phyloP scores from a whole-genome alignment of 78 protist genomes.

The Tieghemostelium lacteum region DNA sequence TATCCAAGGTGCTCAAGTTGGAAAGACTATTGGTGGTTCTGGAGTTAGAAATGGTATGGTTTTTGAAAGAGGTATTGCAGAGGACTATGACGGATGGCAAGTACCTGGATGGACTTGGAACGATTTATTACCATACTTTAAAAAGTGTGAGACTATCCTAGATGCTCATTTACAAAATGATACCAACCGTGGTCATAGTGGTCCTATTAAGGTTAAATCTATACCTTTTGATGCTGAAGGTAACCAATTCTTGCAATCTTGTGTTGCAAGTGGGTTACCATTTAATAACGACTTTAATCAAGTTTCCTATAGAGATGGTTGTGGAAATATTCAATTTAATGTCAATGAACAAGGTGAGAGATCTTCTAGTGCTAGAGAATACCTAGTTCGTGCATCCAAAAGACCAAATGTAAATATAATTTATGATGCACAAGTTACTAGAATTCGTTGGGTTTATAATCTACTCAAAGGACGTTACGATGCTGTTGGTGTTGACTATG shows the following conservation, averaged over 20 bases:
- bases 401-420: conserved; percentile 8
- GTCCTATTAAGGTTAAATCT: conserved; percentile 38
- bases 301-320: conserved; percentile 22
- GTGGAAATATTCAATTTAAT: conserved; percentile 67
- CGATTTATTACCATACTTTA: conserved; percentile 15
- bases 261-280: conserved; percentile 21
- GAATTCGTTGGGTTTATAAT: conserved; percentile 17
- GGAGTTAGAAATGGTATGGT: conserved; percentile 73
- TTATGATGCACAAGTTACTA: neutral
- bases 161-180: neutral
- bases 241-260: neutral
- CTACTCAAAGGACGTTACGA: neutral
- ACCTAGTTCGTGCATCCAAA: neutral
- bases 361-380: conserved; percentile 30
- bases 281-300: conserved; percentile 49
- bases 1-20: conserved; percentile 38
- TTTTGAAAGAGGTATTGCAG: conserved; percentile 18
- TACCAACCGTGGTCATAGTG: conserved; percentile 39
- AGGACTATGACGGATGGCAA: conserved; percentile 51
- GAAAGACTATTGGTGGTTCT: conserved; percentile 57
- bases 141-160: conserved; percentile 21
- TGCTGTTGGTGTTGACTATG: conserved; percentile 1
- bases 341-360: conserved; percentile 45
- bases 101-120: conserved; percentile 37
- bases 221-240: conserved; percentile 69